Percentiles rank a stretch among this genome's conserved stretches.
These are phyloP conservation scores for Aspergillus japonicus DNA, from an alignment of 2,329 filamentous ascomycete genomes.

Conservation along the genomic window DNA sequence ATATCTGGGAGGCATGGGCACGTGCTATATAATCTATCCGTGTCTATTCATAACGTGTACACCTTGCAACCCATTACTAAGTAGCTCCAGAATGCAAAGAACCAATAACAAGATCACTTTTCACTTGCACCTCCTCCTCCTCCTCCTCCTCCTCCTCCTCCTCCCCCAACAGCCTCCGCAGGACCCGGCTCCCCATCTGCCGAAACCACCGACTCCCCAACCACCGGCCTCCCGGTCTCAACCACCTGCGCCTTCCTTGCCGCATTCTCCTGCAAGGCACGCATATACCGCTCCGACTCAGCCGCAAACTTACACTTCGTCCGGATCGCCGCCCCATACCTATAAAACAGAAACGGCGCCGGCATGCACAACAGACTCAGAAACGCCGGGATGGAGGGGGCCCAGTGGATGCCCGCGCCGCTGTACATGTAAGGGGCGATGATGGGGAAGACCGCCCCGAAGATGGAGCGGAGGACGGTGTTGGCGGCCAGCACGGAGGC, in stretches of 20 bases:
- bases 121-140: background rate
- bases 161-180: background rate
- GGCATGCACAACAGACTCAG: conserved; percentile 4
- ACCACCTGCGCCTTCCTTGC: background rate
- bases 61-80: too few species aligned
- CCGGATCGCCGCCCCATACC: background rate
- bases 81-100: too few species aligned
- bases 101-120: too few species aligned
- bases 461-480: background rate
- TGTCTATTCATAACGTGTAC: too few species aligned
- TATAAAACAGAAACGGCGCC: conserved; percentile 1
- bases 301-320: background rate
- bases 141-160: background rate
- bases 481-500: conserved; percentile 4
- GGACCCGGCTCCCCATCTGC: background rate
- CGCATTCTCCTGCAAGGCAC: conserved; percentile 1
- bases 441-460: background rate
- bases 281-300: conserved; percentile 2
- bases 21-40: too few species aligned
- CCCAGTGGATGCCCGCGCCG: conserved; percentile 1
- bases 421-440: conserved; percentile 2
- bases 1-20: too few species aligned
- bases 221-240: background rate
- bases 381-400: background rate
- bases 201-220: background rate